Percentiles rank a stretch among this genome's conserved stretches.
Conservation (phyloP, 148 eudicot genomes). For the Amaranthus palmeri region DNA sequence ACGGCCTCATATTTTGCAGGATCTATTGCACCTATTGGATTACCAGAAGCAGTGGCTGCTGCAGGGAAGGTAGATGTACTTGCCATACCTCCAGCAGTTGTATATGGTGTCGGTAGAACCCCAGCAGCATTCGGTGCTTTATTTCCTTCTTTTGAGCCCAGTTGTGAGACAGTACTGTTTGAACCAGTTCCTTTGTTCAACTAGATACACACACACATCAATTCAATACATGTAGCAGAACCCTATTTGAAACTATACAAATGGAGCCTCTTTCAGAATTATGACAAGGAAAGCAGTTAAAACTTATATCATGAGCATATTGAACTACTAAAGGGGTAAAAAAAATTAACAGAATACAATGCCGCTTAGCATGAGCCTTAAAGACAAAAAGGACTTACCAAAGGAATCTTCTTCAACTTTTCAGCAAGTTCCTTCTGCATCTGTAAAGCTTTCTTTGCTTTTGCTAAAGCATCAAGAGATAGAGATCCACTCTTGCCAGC, state of each 20-base stretch:
- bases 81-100: conserved; percentile 18
- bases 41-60: conserved; percentile 32
- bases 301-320: neutral
- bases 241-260: neutral
- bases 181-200: conserved; percentile 46
- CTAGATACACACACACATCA: conserved; percentile 30
- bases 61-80: conserved; percentile 32
- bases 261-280: neutral
- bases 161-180: conserved; percentile 26
- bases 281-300: neutral
- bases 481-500: conserved; percentile 66
- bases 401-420: conserved; percentile 64
- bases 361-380: neutral
- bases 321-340: neutral
- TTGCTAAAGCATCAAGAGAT: conserved; percentile 77
- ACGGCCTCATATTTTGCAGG: conserved; percentile 75
- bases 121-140: conserved; percentile 33
- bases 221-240: neutral
- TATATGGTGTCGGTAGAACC: conserved; percentile 31
- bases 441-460: conserved; percentile 77
- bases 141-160: conserved; percentile 39
- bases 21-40: conserved; percentile 40
- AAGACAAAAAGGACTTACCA: conserved; percentile 41
- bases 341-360: neutral
- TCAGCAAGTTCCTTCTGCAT: conserved; percentile 70